These are phyloP conservation scores for Penicillium sp. DNA, from an alignment of 2,329 filamentous ascomycete genomes.

Conservation along the genomic window DNA sequence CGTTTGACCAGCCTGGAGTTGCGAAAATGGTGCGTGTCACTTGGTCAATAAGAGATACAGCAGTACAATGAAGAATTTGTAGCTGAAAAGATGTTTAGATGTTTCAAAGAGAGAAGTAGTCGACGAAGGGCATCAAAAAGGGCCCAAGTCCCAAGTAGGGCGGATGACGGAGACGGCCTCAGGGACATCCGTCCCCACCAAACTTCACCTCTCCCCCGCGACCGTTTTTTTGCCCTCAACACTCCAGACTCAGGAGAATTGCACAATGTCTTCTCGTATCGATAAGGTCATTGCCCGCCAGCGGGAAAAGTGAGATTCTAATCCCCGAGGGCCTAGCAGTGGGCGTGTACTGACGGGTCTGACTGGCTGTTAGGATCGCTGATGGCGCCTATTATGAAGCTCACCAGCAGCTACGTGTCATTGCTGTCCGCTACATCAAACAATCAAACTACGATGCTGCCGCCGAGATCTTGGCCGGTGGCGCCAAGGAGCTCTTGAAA, in stretches of 20 bases:
- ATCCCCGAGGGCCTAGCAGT: not conserved
- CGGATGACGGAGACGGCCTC: constrained; percentile 5
- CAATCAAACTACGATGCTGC: constrained; percentile 79
- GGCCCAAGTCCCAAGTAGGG: not conserved
- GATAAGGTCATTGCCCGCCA: constrained; percentile 73
- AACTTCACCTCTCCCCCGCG: constrained; percentile 18
- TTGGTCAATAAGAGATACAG: not conserved
- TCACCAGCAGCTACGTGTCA: constrained; percentile 95
- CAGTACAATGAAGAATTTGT: no score
- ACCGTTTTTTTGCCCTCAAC: constrained; percentile 7
- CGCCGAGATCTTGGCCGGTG: constrained; percentile 80
- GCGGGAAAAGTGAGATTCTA: constrained; percentile 66
- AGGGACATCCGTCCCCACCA: constrained; percentile 19
- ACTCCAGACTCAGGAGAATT: not conserved
- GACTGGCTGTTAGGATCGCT: constrained; percentile 62
- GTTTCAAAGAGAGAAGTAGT: no score
- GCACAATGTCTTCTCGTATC: constrained; percentile 51
- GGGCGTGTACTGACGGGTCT: constrained; percentile 19
- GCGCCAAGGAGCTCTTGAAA: constrained; percentile 75
- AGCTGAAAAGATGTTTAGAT: no score
- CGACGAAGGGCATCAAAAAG: not conserved
- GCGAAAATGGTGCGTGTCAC: no score
- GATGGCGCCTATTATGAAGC: constrained; percentile 97
- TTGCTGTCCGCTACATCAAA: constrained; percentile 92
- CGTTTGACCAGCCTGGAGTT: not conserved